Evolutionary conservation across 2,329 filamentous ascomycete species (phyloP).

Genomic region (Aspergillus vadensis): DNA sequence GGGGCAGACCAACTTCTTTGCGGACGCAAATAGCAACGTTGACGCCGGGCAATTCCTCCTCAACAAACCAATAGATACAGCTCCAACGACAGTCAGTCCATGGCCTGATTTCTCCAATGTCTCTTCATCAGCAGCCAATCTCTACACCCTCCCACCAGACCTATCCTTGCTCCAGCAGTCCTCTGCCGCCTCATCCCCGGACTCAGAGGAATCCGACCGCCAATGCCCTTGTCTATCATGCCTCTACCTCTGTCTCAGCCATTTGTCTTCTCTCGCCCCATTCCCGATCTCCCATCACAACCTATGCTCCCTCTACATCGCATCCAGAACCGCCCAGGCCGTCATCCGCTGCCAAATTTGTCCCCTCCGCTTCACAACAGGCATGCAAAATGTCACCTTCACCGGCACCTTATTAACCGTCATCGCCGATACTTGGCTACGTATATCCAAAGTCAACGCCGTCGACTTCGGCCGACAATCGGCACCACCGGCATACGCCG

Average conservation of each 20-base stretch:
- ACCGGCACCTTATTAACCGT: constrained; percentile 49
- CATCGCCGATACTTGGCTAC: constrained; percentile 47
- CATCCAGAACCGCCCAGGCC: constrained; percentile 42
- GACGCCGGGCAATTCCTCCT: constrained; percentile 28
- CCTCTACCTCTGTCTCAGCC: constrained; percentile 47
- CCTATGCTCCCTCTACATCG: constrained; percentile 46
- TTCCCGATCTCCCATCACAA: constrained; percentile 48
- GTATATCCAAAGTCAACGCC: constrained; percentile 40
- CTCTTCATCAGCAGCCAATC: constrained; percentile 23
- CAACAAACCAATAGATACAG: constrained; percentile 25
- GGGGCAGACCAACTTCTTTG: constrained; percentile 21
- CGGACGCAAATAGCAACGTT: constrained; percentile 27
- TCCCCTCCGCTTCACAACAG: constrained; percentile 44
- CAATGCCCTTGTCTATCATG: constrained; percentile 46
- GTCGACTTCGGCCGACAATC: constrained; percentile 39
- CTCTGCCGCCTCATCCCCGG: constrained; percentile 27
- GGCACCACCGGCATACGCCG: constrained; percentile 35
- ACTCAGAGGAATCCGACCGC: constrained; percentile 22
- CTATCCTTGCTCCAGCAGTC: background rate
- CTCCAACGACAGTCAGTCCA: constrained; percentile 33
- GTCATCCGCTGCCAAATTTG: constrained; percentile 48
- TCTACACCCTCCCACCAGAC: background rate
- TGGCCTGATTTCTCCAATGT: constrained; percentile 48
- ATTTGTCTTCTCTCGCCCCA: constrained; percentile 43
- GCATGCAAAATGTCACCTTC: constrained; percentile 51